Conservation (phyloP, 163 green algal genomes). For the Prototheca cutis region DNA sequence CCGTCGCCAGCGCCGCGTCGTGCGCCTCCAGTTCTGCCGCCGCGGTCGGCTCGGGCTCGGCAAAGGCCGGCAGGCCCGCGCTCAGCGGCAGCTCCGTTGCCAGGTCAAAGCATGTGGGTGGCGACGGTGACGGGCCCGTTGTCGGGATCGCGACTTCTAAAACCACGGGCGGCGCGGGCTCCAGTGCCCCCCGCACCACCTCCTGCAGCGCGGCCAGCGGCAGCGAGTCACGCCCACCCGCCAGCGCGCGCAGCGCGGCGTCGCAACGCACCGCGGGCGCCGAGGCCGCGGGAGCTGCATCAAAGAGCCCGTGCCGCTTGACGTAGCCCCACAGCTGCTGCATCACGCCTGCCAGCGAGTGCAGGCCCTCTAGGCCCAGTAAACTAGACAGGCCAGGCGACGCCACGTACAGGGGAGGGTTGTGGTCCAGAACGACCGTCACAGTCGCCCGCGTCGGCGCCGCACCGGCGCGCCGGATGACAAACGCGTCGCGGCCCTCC, state of each 20-base stretch:
- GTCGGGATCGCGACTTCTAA: constrained; percentile 3
- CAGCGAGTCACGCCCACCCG: constrained; percentile 1
- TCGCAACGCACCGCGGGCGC: constrained; percentile 14
- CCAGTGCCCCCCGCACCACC: not conserved
- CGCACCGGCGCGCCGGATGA: constrained; percentile 12
- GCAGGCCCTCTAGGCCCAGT: constrained; percentile 16
- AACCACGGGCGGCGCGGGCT: not conserved
- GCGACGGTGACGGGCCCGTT: constrained; percentile 6
- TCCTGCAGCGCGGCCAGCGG: constrained; percentile 9
- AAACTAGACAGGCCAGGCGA: constrained; percentile 5
- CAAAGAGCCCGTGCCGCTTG: constrained; percentile 17
- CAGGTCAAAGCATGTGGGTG: constrained; percentile 27
- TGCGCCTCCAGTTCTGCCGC: constrained; percentile 4
- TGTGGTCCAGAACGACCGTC: constrained; percentile 26
- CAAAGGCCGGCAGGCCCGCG: constrained; percentile 13
- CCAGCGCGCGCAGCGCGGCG: constrained; percentile 5
- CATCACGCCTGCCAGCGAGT: constrained; percentile 16
- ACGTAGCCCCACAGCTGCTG: constrained; percentile 25
- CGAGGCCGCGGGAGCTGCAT: constrained; percentile 5
- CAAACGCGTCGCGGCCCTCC: constrained; percentile 15
- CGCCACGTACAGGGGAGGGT: constrained; percentile 16
- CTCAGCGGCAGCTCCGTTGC: constrained; percentile 29
- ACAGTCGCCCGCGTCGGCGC: constrained; percentile 1
- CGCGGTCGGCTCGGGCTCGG: not conserved
- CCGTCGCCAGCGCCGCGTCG: constrained; percentile 11